These are phyloP conservation scores for Fusarium sp. DNA, from an alignment of 2,329 filamentous ascomycete species.

Conservation along the genomic window DNA sequence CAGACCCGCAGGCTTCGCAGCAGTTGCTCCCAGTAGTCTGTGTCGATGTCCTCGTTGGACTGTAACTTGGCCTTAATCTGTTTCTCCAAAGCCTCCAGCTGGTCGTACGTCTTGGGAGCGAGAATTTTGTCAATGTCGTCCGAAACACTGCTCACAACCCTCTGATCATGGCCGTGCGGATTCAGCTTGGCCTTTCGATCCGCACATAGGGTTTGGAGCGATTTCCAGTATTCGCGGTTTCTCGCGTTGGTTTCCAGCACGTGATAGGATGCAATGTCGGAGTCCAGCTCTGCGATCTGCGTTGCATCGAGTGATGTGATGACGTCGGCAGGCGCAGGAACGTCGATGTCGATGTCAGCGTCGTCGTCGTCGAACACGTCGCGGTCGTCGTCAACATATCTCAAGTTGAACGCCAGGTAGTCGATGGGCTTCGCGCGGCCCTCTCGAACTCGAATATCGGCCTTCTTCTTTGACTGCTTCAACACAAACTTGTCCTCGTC, in stretches of 20 bases:
- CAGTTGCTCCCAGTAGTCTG: slow-evolving; percentile 97
- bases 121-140: slow-evolving; percentile 91
- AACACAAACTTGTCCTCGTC: slow-evolving; percentile 97
- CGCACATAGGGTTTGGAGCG: slow-evolving; percentile 86
- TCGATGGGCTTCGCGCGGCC: slow-evolving; percentile 93
- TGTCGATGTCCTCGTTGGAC: slow-evolving; percentile 93
- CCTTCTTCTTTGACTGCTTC: slow-evolving; percentile 98
- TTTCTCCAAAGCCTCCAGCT: slow-evolving; percentile 87
- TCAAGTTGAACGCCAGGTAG: slow-evolving; percentile 91
- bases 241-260: slow-evolving; percentile 83
- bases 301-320: slow-evolving; percentile 79
- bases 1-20: slow-evolving; percentile 87
- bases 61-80: slow-evolving; percentile 90
- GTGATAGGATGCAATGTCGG: slow-evolving; percentile 85
- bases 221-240: slow-evolving; percentile 94
- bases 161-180: slow-evolving; percentile 74
- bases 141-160: slow-evolving; percentile 86
- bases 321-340: slow-evolving; percentile 86
- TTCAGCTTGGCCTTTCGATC: slow-evolving; percentile 80
- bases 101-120: slow-evolving; percentile 86
- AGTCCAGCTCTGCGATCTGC: slow-evolving; percentile 82
- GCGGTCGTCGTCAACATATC: slow-evolving; percentile 88
- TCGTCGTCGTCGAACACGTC: slow-evolving; percentile 91
- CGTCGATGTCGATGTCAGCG: slow-evolving; percentile 78
- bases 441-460: slow-evolving; percentile 93